Evolutionary conservation across 345 rosid genomes (phyloP).

Genomic region (Salix exigua): DNA sequence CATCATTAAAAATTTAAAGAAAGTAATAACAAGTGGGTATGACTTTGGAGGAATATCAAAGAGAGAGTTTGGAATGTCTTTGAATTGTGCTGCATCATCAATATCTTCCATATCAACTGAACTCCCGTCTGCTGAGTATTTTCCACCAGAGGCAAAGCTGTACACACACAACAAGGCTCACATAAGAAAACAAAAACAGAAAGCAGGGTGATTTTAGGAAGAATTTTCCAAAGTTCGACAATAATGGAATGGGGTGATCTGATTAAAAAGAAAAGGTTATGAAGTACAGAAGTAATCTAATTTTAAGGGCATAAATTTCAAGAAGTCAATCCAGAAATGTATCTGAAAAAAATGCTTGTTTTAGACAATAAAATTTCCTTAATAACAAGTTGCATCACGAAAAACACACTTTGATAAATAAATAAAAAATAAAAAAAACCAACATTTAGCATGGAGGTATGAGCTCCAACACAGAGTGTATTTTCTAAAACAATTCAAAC

Average conservation of each 20-base stretch:
- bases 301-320: not conserved
- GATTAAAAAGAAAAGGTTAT: not conserved
- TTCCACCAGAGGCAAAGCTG: conserved; percentile 38
- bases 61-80: conserved; percentile 44
- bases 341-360: not conserved
- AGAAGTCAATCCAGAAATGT: not conserved
- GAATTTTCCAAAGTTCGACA: not conserved
- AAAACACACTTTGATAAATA: not conserved
- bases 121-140: conserved; percentile 15
- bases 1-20: conserved; percentile 52
- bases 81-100: conserved; percentile 33
- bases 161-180: not conserved
- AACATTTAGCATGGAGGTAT: not conserved
- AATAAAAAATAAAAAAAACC: not conserved
- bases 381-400: not conserved
- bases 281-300: not conserved
- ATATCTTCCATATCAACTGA: conserved; percentile 24
- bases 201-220: not conserved
- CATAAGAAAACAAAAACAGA: not conserved
- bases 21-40: conserved; percentile 53
- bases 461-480: not conserved
- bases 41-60: conserved; percentile 23
- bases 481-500: conserved; percentile 9
- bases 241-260: not conserved
- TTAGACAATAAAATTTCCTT: not conserved